A percentile compares a stretch with the other conserved stretches of the same genome.
These are phyloP conservation scores for Remersonia thermophila DNA, from an alignment of 2,329 filamentous ascomycete genomes.

Conservation along the genomic window DNA sequence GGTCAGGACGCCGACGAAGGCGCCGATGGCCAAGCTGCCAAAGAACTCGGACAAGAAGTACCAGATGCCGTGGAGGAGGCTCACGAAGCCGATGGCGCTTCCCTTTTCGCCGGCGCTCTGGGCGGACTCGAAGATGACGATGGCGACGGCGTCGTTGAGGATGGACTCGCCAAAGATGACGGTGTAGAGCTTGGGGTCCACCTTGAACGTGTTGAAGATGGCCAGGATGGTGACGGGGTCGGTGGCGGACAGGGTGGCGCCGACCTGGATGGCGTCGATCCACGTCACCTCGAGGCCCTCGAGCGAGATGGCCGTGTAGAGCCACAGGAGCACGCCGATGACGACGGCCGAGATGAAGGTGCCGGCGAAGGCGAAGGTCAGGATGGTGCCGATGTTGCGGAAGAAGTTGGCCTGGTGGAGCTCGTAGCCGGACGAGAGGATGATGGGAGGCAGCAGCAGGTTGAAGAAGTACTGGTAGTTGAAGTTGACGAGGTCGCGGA, in stretches of 20 bases:
- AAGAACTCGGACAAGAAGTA: constrained; percentile 96
- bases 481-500: constrained; percentile 87
- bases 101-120: constrained; percentile 72
- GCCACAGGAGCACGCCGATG: constrained; percentile 73
- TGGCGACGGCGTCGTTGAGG: constrained; percentile 93
- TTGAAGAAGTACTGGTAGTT: constrained; percentile 99
- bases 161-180: constrained; percentile 98
- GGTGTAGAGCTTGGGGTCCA: constrained; percentile 96
- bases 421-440: constrained; percentile 93
- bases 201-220: constrained; percentile 99
- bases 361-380: constrained; percentile 94
- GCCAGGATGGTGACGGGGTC: constrained; percentile 96
- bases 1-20: constrained; percentile 74
- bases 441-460: constrained; percentile 93
- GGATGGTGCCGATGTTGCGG: constrained; percentile 89
- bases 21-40: constrained; percentile 78
- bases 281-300: constrained; percentile 80
- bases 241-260: constrained; percentile 89
- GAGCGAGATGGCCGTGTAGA: constrained; percentile 79
- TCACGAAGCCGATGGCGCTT: constrained; percentile 62
- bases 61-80: constrained; percentile 80
- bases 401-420: constrained; percentile 99
- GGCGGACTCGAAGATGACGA: constrained; percentile 95
- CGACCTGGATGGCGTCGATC: constrained; percentile 91
- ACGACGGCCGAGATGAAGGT: constrained; percentile 97